These are phyloP conservation scores for Leccinum fallax DNA, from an alignment of 1,284 basidiomycete genomes.

Conservation along the genomic window DNA sequence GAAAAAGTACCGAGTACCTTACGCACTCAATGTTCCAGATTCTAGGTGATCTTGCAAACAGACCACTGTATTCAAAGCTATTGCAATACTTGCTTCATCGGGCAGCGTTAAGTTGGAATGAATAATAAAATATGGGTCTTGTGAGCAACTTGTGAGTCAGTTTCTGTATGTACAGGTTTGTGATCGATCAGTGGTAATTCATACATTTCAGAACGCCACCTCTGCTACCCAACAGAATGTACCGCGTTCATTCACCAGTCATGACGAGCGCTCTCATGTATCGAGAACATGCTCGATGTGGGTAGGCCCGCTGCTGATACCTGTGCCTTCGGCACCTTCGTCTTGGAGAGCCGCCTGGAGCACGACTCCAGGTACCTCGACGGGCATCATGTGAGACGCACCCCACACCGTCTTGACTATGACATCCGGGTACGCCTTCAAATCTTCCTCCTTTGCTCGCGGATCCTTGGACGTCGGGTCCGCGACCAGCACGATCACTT, in stretches of 20 bases:
- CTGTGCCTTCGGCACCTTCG: background rate
- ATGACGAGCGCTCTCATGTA: background rate
- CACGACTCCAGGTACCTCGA: constrained; percentile 6
- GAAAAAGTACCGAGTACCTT: too few species aligned
- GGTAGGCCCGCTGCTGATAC: background rate
- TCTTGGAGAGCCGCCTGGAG: constrained; percentile 10
- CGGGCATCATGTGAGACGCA: constrained; percentile 11
- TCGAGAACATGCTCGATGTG: background rate
- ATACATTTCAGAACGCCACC: background rate
- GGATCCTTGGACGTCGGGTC: constrained; percentile 11
- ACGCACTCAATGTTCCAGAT: too few species aligned
- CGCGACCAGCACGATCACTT: constrained; percentile 13
- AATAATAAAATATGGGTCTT: too few species aligned
- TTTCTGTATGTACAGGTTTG: background rate
- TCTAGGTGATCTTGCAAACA: too few species aligned
- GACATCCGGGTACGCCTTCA: constrained; percentile 14
- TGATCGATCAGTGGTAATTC: background rate
- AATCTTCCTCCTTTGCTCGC: constrained; percentile 10
- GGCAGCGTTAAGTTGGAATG: too few species aligned
- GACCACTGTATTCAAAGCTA: too few species aligned
- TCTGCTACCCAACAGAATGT: background rate
- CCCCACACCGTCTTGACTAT: constrained; percentile 12
- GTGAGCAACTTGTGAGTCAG: too few species aligned
- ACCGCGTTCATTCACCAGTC: background rate
- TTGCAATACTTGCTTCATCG: too few species aligned